Conservation (phyloP, 192 early-diverging fungal species). For the Rhizophagus sp. region DNA sequence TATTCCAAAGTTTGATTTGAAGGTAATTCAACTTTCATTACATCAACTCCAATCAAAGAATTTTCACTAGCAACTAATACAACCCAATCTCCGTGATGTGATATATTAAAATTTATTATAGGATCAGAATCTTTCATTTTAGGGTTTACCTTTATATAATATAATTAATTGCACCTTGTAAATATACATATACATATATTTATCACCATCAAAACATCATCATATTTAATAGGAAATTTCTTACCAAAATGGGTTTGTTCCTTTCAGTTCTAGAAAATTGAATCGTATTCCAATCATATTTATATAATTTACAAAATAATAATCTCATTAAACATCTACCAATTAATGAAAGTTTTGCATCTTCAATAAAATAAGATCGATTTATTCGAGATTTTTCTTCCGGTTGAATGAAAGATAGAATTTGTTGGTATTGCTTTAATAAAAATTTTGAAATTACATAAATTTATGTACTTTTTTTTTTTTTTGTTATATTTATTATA, state of each 20-base stretch:
- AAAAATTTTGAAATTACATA: not conserved
- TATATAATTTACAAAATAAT: conserved; percentile 25
- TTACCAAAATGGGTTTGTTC: conserved; percentile 31
- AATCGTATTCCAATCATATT: conserved; percentile 4
- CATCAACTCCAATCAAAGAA: conserved; percentile 50
- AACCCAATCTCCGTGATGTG: conserved; percentile 64
- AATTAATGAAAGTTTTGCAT: conserved; percentile 15
- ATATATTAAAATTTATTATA: conserved; percentile 48
- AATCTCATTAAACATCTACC: conserved; percentile 23
- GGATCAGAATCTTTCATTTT: not conserved
- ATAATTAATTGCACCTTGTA: too few species aligned
- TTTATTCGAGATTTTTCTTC: conserved; percentile 21
- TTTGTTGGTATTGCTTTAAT: conserved; percentile 20
- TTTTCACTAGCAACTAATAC: conserved; percentile 46
- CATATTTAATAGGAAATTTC: not conserved
- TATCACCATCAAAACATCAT: too few species aligned
- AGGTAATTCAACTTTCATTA: conserved; percentile 48
- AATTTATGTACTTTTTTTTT: too few species aligned
- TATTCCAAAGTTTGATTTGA: conserved; percentile 34
- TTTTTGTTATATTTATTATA: too few species aligned
- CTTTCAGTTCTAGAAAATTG: conserved; percentile 19
- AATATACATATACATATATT: too few species aligned
- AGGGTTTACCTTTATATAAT: not conserved
- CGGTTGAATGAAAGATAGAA: conserved; percentile 1
- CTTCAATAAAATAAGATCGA: not conserved